Evolutionary conservation across 371 early-diverging fungal species (phyloP), one percentile per base, ranked within the genome.

Genomic region (Entomophthora muscae): DNA sequence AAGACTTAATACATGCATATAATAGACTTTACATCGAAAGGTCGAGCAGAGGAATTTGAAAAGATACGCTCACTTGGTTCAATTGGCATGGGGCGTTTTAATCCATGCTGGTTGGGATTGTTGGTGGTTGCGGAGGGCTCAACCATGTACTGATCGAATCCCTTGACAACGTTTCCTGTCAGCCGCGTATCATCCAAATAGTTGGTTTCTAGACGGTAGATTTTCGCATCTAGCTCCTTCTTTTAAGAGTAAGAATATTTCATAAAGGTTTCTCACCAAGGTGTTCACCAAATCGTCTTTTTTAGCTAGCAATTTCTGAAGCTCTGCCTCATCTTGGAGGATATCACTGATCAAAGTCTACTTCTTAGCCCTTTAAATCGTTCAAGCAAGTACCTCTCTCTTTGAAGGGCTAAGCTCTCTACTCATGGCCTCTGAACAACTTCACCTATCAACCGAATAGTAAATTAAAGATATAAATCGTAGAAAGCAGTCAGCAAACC

Each of bases 91-190:
- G 58, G 27, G 17, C 58, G 58, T 31, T 57, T 57, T 26, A 57
- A 21, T 22, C 17, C n/a, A 3, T 31, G 29, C 26, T 31, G 29
- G 26, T 29, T 22, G 1, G 58, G 58, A 17, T 26, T 57, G 58
- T 57, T 57, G 7, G 27, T 29, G 26, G 32, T 61, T 22, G 28
- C 1, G 7, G 61, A 33, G 23, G 33, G 17, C 1, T 61, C 61
- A 32, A 61, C 21, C 26, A 61, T n/a, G 27, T 61, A 61, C 27
- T 61, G 23, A 24, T 61, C 61, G 22, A 61, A 61, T 26, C 61
- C 61, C 27, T 33, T 61, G 17, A 61, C n/a, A n/a, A 61, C 30
- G 31, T 61, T 61, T 32, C 61, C 61, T 10, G 33, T 61, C 33
- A 28, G 7, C 42, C 42, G 31, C 5, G 61, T 61, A 21, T 61